Conservation (phyloP, 768 basidiomycete genomes). For the Pisolithus albus region DNA sequence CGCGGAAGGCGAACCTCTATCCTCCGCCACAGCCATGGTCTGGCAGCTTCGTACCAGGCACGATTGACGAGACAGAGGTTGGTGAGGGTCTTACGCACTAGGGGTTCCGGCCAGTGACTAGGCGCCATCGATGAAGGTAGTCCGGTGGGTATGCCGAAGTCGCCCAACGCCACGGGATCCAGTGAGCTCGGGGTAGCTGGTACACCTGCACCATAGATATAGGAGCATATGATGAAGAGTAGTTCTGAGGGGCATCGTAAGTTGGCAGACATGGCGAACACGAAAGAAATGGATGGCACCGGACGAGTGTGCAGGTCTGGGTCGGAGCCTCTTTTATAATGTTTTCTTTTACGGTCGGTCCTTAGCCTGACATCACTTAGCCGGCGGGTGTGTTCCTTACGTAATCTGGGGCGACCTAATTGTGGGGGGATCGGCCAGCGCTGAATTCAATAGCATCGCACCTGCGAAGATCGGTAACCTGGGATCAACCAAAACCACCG, state of each 20-base stretch:
- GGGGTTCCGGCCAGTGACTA: slow-evolving; percentile 60
- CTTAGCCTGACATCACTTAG: no score
- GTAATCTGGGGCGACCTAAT: no score
- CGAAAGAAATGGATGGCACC: not conserved
- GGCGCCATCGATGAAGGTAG: slow-evolving; percentile 72
- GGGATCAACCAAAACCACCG: no score
- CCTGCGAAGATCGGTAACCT: no score
- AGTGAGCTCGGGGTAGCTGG: slow-evolving; percentile 52
- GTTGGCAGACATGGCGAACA: slow-evolving; percentile 20
- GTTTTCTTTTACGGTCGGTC: no score
- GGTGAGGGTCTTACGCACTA: slow-evolving; percentile 57
- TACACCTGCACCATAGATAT: slow-evolving; percentile 59
- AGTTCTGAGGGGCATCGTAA: slow-evolving; percentile 64
- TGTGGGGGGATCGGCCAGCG: no score
- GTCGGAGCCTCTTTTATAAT: no score
- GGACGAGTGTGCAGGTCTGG: no score
- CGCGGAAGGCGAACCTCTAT: slow-evolving; percentile 78
- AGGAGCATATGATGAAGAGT: slow-evolving; percentile 63
- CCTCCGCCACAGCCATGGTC: slow-evolving; percentile 81
- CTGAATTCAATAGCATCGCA: no score
- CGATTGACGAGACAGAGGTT: slow-evolving; percentile 72
- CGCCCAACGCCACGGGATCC: slow-evolving; percentile 54
- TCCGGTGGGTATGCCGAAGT: slow-evolving; percentile 45
- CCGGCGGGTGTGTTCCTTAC: no score
- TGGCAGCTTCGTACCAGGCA: slow-evolving; percentile 76